Evolutionary conservation across 345 rosid genomes (phyloP).

Genomic region (Kernera saxatilis): DNA sequence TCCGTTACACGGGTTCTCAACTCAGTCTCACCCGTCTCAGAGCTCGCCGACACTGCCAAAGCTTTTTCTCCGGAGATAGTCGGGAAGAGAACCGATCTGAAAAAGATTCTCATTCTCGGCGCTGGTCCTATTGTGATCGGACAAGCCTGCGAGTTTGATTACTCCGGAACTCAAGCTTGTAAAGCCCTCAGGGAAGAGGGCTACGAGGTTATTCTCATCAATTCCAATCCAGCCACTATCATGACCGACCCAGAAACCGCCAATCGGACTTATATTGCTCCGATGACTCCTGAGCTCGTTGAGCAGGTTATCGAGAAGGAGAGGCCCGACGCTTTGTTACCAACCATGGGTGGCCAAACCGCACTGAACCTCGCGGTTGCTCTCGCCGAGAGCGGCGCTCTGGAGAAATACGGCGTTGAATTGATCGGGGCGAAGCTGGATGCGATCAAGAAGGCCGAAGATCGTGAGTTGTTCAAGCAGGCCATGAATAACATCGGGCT

Average conservation of each 20-base stretch:
- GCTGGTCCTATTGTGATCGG: slow-evolving; percentile 99
- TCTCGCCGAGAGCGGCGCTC: slow-evolving; percentile 66
- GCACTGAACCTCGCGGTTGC: slow-evolving; percentile 92
- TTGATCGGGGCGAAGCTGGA: slow-evolving; percentile 91
- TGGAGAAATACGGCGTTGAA: slow-evolving; percentile 73
- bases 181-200: slow-evolving; percentile 92
- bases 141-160: slow-evolving; percentile 97
- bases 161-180: slow-evolving; percentile 96
- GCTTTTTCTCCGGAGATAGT: slow-evolving; percentile 6
- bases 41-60: neutral
- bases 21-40: slow-evolving; percentile 10
- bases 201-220: slow-evolving; percentile 72
- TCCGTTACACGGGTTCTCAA: slow-evolving; percentile 6
- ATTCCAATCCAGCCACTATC: slow-evolving; percentile 96
- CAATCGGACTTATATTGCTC: slow-evolving; percentile 75
- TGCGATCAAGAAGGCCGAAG: slow-evolving; percentile 94
- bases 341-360: slow-evolving; percentile 99
- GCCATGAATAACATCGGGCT: slow-evolving; percentile 87
- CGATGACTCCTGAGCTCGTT: slow-evolving; percentile 87
- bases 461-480: slow-evolving; percentile 76
- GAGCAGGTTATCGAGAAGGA: slow-evolving; percentile 79
- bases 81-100: slow-evolving; percentile 75
- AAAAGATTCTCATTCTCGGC: slow-evolving; percentile 87
- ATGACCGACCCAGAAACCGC: slow-evolving; percentile 99
- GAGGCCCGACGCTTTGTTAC: slow-evolving; percentile 82